Base-by-base conservation (phyloP, 495 filamentous ascomycete species). In the Lasiosphaeris hirsuta region DNA sequence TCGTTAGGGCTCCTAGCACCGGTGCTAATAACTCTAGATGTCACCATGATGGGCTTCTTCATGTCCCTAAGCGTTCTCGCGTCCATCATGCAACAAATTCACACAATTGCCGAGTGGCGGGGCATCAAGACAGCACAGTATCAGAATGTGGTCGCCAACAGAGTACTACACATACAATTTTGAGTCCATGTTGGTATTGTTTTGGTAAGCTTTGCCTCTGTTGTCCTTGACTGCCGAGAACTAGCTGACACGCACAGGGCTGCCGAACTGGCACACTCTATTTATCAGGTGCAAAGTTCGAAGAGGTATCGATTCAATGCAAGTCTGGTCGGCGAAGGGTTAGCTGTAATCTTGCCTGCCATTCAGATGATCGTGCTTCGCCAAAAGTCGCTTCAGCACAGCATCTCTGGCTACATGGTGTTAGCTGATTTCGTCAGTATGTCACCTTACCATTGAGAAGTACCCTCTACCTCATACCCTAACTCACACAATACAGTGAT, bases 131-230 rank as follows among this genome's bases (percentile, higher is more conserved):
- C 65, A 11, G 65, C 60, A 13, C 72, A 81, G 51, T 72, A 70
- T 40, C 41, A 71, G 7, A 72, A 78, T 38, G 59, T 71, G 17
- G 51, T 67, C 5, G 43, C 45, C 5, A 8, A 17, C 61, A 78
- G 76, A 78, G 58, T 80, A 75, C 46, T 80, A 78, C 46, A 71
- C 64, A 6, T 80, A 80, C 61, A 79, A 78, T 66, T 74, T 74
- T 13, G 74, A 78, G 53, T 64, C 73, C n/a, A 57, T 78, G 55
- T 66, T 77, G 13, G 69, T 78, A 2, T 57, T 78, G 7, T 80
- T 77, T 52, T 80, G 78, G 72, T 69, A 54, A 30, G 65, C 54
- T 43, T 13, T 38, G 11, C 1, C 13, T 19, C 4, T 38, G 1
- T 35, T 7, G 7, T 48, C 3, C 17, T 40, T 7, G 3, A 19